Evolutionary conservation across 2,329 filamentous ascomycete genomes (phyloP), one percentile per base, ranked within the genome.

Genomic region (Penicillium glabrum): DNA sequence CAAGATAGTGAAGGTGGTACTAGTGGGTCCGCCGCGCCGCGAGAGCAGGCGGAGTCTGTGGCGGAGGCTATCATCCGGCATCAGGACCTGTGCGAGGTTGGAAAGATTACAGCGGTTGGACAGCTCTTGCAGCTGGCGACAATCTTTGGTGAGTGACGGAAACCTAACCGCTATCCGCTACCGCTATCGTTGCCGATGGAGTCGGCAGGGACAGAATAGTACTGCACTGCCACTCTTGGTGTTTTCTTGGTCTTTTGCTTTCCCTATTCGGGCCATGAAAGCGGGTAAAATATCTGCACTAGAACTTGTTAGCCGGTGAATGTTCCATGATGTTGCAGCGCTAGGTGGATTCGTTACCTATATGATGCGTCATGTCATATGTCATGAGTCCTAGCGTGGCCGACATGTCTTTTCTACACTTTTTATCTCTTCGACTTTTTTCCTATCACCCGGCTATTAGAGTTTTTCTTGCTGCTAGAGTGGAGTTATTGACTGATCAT

Each of bases 61-160:
- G 80, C 81, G 13, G 89, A 92, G 68, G 84, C 87, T 10, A 86
- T 92, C 59, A 87, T 91, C 61, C 81, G 89, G 1, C 89, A 93
- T 74, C 82, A 86, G 66, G 89, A 91, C 69, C 74, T 89, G 0
- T 87, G 88, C 2, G 79, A 82, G 1, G 80, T 79, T 1, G 89
- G 88, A 0, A 86, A 69, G 26, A 85, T 89, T 53, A 86, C 86
- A 0, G 80, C 83, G 3, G 67, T 90, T 1, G 87, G 61, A 50
- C 58, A 61, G 39, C 47, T 63, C 11, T 46, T 67, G 46, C 60
- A 63, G 51, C 46, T 64, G 35, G 63, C 56, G 37, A 61, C 52
- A 19, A 66, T 66, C 44, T 63, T 58, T 27, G 57, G 59, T 64
- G 58, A 52, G 70, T 70, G 33, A 39, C n/a, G 3, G 3, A 39